Percentiles rank a stretch among this genome's conserved stretches.
These are phyloP conservation scores for Globisporangium iwayamae DNA, from an alignment of 352 stramenopile genomes.

Conservation along the genomic window DNA sequence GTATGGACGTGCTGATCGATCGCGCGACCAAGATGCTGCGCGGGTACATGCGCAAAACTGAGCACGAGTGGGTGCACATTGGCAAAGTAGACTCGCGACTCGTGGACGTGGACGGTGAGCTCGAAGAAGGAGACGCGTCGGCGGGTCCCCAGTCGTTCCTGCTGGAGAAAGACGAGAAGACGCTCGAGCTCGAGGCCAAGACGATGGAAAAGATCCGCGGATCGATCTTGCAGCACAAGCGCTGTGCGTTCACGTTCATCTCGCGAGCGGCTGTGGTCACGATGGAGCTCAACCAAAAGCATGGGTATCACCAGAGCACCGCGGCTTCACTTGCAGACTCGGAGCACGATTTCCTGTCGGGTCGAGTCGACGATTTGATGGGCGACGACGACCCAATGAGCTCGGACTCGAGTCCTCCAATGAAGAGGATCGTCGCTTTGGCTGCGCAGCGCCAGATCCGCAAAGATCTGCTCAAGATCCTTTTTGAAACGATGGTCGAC, in stretches of 20 bases:
- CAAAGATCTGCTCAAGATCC: constrained; percentile 48
- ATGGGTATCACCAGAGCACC: constrained; percentile 2
- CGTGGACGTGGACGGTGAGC: constrained; percentile 52
- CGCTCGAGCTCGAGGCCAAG: constrained; percentile 63
- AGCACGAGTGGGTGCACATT: constrained; percentile 45
- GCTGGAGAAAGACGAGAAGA: constrained; percentile 86
- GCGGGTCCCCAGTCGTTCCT: constrained; percentile 36
- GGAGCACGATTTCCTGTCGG: constrained; percentile 3
- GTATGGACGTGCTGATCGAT: constrained; percentile 56
- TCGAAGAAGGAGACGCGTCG: constrained; percentile 47
- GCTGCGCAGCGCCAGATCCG: constrained; percentile 47
- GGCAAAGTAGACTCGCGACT: constrained; percentile 60
- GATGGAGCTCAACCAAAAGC: constrained; percentile 37
- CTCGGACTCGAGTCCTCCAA: constrained; percentile 18
- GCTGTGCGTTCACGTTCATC: constrained; percentile 69
- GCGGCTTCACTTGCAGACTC: not conserved
- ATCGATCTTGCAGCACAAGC: constrained; percentile 75
- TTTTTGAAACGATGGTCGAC: constrained; percentile 78
- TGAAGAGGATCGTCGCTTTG: constrained; percentile 44
- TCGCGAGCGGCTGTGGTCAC: constrained; percentile 49
- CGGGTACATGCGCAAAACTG: constrained; percentile 52
- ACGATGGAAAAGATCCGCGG: constrained; percentile 60
- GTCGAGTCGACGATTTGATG: constrained; percentile 15
- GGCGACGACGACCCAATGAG: constrained; percentile 16
- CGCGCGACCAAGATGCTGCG: constrained; percentile 52